Evolutionary conservation across 495 filamentous ascomycete species (phyloP), one percentile per base, ranked within the genome.

Genomic region (Podospora sp.): DNA sequence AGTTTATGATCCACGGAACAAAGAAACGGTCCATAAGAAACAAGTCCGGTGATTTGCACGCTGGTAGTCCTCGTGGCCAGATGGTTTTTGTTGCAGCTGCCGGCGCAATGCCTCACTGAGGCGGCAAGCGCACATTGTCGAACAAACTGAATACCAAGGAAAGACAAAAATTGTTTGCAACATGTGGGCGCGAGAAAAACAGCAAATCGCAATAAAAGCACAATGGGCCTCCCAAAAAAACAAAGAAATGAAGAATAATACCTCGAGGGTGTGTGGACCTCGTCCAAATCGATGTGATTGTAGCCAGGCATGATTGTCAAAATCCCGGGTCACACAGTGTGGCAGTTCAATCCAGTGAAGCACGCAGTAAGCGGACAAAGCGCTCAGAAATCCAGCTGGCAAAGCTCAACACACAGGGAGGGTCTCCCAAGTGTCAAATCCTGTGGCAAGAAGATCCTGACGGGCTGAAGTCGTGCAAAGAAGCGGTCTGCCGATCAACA

Each of bases 211-310:
- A 33, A n/a, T n/a, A 72, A 75, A 75, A 75, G 65, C 72, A 75
- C 64, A 72, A 75, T 66, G 70, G 75, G 63, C 75, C 76, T 77
- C 75, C 76, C 68, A 72, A 68, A 49, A 29, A 63, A 72, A 70
- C 70, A 65, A 72, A 77, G 75, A 60, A 67, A 75, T n/a, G n/a
- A 65, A 59, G 69, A 70, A 76, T 77, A 79, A 82, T 83, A 84
- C 82, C 82, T 84, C 73, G 82, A 79, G 74, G 81, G 82, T 72
- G 80, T 81, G 73, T 82, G 80, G 74, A 83, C 80, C 75, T 84
- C 81, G 68, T 84, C 82, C 75, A 82, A 75, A 72, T 83, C 81
- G 73, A 77, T 66, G 70, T 80, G 77, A 65, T 77, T 82, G 76
- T 72, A 83, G 71, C 76, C 76, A 75, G 81, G 75, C 82, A 84